These are phyloP conservation scores for Alternaria novae-zelandiae DNA, from an alignment of 2,329 filamentous ascomycete genomes.

Conservation along the genomic window DNA sequence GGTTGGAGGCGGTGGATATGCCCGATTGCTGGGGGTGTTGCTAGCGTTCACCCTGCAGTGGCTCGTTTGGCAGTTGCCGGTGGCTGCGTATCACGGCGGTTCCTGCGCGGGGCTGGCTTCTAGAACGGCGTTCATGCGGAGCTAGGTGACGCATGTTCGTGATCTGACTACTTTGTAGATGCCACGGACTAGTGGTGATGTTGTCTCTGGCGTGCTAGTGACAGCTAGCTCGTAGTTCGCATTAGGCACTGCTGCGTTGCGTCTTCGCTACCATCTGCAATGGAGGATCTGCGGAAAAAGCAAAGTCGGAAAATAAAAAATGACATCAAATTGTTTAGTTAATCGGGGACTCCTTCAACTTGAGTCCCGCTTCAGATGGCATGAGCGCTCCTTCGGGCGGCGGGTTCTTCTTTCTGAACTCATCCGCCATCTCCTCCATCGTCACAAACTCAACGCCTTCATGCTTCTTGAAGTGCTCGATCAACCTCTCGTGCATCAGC, in stretches of 20 bases:
- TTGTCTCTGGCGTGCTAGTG: background rate
- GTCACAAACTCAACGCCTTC: slow-evolving; percentile 71
- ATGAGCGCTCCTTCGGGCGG: slow-evolving; percentile 65
- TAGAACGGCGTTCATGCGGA: background rate
- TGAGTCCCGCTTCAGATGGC: slow-evolving; percentile 63
- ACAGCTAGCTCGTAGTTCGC: background rate
- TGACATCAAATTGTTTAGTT: background rate
- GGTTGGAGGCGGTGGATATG: background rate
- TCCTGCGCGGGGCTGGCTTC: background rate
- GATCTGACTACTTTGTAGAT: background rate
- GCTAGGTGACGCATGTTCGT: background rate
- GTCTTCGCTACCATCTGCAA: background rate
- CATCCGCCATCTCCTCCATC: slow-evolving; percentile 73
- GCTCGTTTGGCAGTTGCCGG: background rate
- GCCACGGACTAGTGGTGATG: background rate
- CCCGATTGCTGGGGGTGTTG: background rate
- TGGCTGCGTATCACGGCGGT: background rate
- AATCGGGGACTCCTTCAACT: slow-evolving; percentile 48
- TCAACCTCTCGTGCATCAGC: slow-evolving; percentile 73
- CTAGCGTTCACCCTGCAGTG: background rate
- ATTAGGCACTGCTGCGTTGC: background rate
- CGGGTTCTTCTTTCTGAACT: slow-evolving; percentile 71
- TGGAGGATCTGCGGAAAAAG: background rate
- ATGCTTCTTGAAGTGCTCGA: slow-evolving; percentile 70
- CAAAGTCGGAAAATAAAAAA: background rate